phyloP scores from a whole-genome alignment of 1,139 yeast species.

The Suhomyces atakaporum region DNA sequence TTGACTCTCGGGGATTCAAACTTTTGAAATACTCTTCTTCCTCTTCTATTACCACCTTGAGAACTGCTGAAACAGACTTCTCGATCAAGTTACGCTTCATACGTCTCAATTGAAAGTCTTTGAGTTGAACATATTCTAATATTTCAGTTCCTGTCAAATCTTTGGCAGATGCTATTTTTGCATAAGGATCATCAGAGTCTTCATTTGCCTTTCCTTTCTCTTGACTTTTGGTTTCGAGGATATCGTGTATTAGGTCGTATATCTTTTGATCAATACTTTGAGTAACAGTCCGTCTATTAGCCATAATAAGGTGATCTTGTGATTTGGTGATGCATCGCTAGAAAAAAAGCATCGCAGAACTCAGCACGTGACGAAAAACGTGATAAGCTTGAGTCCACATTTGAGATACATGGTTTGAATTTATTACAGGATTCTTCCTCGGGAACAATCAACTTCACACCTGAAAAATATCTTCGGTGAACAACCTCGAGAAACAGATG shows the following conservation, averaged over 20 bases:
- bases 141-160: conserved; percentile 56
- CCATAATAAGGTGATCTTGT: conserved; percentile 10
- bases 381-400: no score
- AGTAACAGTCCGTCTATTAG: conserved; percentile 23
- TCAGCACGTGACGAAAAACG: neutral
- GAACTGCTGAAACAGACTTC: conserved; percentile 57
- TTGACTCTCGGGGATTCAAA: conserved; percentile 22
- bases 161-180: conserved; percentile 57
- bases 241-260: conserved; percentile 47
- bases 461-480: no score
- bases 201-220: conserved; percentile 21
- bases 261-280: conserved; percentile 52
- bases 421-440: no score
- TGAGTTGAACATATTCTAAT: conserved; percentile 53
- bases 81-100: conserved; percentile 60
- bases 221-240: conserved; percentile 54
- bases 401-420: no score
- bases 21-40: conserved; percentile 41
- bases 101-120: conserved; percentile 66
- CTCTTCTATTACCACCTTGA: conserved; percentile 47
- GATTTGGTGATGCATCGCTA: conserved; percentile 5
- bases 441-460: no score
- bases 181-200: conserved; percentile 33
- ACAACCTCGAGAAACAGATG: conserved; percentile 1
- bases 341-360: neutral